These are phyloP conservation scores for Fusarium subglutinans DNA, from an alignment of 2,329 filamentous ascomycete species.

Conservation along the genomic window DNA sequence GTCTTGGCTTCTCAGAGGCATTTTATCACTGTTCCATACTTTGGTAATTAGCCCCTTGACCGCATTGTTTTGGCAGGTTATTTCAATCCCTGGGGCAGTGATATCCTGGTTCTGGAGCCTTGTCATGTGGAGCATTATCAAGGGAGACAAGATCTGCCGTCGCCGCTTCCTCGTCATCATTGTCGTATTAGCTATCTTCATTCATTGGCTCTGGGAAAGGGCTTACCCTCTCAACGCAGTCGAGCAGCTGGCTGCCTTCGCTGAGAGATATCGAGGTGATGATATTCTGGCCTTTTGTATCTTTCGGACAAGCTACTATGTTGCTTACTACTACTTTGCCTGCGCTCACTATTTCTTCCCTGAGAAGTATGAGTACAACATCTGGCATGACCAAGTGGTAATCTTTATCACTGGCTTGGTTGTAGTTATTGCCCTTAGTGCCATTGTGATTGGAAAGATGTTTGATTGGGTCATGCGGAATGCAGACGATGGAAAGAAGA, in stretches of 20 bases:
- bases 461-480: background rate
- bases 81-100: background rate
- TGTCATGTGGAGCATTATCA: background rate
- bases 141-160: background rate
- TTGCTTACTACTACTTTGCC: background rate
- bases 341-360: background rate
- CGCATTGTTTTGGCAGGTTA: background rate
- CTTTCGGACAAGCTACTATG: background rate
- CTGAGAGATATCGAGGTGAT: background rate
- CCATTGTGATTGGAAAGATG: background rate
- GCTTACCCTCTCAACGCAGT: background rate
- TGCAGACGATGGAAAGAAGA: background rate
- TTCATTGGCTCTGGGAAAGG: background rate
- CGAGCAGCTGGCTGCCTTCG: background rate
- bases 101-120: background rate
- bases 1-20: background rate
- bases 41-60: background rate
- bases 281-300: background rate
- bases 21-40: background rate
- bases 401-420: background rate
- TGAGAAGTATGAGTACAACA: background rate
- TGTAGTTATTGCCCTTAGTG: background rate
- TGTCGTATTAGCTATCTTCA: background rate
- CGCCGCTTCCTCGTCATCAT: background rate
- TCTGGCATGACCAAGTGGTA: background rate